These are phyloP conservation scores for Plasmodium vivax DNA, from an alignment of 169 alveolate species.

Conservation along the genomic window DNA sequence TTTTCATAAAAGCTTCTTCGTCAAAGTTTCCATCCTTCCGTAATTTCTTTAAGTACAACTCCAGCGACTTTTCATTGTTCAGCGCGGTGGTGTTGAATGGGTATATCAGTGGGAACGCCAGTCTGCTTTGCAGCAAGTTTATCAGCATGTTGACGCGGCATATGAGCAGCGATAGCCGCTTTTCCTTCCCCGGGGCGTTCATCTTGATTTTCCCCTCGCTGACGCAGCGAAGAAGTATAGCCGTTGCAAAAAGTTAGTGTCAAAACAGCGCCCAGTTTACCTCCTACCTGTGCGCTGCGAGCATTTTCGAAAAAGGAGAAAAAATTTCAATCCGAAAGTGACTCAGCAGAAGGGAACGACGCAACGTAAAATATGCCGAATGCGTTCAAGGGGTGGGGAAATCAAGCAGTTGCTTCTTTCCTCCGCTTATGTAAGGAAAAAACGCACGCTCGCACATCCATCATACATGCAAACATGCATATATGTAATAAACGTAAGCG, in stretches of 20 bases:
- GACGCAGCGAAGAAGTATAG: background rate
- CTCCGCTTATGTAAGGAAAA: background rate
- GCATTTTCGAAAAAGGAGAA: background rate
- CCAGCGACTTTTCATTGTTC: conserved; percentile 59
- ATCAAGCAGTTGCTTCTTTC: background rate
- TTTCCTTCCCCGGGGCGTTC: conserved; percentile 50
- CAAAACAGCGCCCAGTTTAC: background rate
- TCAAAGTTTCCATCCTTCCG: conserved; percentile 64
- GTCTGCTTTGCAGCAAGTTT: conserved; percentile 77
- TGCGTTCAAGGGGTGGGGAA: background rate
- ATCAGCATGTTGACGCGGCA: conserved; percentile 76
- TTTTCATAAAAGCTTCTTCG: conserved; percentile 71
- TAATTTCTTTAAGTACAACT: conserved; percentile 56
- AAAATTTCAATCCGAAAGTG: background rate
- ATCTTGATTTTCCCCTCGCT: background rate
- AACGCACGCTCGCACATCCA: background rate
- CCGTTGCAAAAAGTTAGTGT: background rate
- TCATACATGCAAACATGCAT: background rate
- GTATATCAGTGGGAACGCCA: conserved; percentile 82
- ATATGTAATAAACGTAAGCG: background rate
- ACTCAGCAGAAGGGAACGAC: background rate
- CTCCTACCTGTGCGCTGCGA: background rate
- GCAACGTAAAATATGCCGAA: background rate
- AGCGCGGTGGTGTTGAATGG: conserved; percentile 78
- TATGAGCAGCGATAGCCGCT: conserved; percentile 37